Evolutionary conservation across 1,139 yeast species (phyloP).

Genomic region (Taphrina flavorubra): DNA sequence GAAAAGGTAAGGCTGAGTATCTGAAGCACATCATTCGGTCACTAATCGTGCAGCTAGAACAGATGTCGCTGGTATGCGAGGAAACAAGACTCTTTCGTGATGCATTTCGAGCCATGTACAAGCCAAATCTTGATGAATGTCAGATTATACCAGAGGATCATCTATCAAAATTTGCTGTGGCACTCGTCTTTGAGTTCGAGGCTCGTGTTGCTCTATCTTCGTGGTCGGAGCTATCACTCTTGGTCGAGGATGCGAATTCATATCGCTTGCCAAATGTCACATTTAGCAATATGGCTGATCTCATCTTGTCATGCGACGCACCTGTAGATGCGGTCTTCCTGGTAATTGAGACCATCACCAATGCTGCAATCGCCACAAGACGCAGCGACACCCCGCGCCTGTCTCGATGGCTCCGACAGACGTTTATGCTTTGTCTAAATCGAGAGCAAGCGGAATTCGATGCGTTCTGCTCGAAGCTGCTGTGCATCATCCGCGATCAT

Average conservation of each 20-base stretch:
- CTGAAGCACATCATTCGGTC: no score
- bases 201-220: conserved; percentile 4
- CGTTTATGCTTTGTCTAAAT: conserved; percentile 41
- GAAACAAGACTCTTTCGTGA: not conserved
- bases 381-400: conserved; percentile 37
- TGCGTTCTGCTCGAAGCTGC: conserved; percentile 11
- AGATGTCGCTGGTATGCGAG: conserved; percentile 2
- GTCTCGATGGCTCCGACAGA: conserved; percentile 44
- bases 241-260: conserved; percentile 43
- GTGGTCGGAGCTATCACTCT: conserved; percentile 21
- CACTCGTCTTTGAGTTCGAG: conserved; percentile 33
- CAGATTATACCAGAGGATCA: not conserved
- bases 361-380: not conserved
- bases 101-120: conserved; percentile 1
- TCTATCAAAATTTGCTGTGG: conserved; percentile 19
- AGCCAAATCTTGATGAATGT: not conserved
- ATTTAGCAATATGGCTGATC: conserved; percentile 38
- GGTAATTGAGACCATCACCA: conserved; percentile 19
- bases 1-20: not conserved
- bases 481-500: conserved; percentile 25
- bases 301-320: conserved; percentile 17
- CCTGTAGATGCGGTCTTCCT: conserved; percentile 20
- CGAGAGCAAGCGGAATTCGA: conserved; percentile 18
- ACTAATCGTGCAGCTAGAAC: conserved; percentile 2
- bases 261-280: conserved; percentile 36